phyloP scores from a whole-genome alignment of 257 asterid species.

The Petrea volubilis region DNA sequence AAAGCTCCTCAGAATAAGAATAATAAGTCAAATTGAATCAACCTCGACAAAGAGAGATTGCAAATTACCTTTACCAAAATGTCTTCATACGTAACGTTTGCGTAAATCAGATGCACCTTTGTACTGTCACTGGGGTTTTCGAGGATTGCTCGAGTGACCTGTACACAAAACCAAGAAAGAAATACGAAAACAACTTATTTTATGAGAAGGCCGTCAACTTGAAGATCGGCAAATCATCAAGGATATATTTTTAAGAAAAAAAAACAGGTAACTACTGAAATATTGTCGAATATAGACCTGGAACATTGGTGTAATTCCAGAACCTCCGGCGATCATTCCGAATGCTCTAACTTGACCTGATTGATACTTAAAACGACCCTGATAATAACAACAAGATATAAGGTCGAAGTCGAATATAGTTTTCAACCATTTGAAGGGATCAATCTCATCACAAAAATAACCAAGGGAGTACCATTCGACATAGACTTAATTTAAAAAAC shows the following conservation, averaged over 20 bases:
- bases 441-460: background rate
- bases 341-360: slow-evolving; percentile 58
- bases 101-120: slow-evolving; percentile 79
- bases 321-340: slow-evolving; percentile 68
- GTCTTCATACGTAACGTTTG: slow-evolving; percentile 78
- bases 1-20: background rate
- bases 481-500: background rate
- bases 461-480: background rate
- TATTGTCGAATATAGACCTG: slow-evolving; percentile 37
- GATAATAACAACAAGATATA: background rate
- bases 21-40: background rate
- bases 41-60: background rate
- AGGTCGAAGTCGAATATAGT: background rate
- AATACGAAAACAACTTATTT: background rate
- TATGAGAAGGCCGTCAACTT: background rate
- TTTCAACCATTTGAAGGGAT: slow-evolving; percentile 14
- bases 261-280: background rate
- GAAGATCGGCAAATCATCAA: background rate
- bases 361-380: slow-evolving; percentile 63
- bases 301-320: slow-evolving; percentile 65
- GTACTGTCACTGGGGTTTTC: slow-evolving; percentile 80
- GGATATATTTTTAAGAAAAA: background rate
- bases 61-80: slow-evolving; percentile 72
- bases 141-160: slow-evolving; percentile 86
- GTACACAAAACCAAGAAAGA: slow-evolving; percentile 12